A percentile compares a stretch with the other conserved stretches of the same genome.
phyloP scores from a whole-genome alignment of 2,329 filamentous ascomycete species.

The Tolypocladium ovalisporum region DNA sequence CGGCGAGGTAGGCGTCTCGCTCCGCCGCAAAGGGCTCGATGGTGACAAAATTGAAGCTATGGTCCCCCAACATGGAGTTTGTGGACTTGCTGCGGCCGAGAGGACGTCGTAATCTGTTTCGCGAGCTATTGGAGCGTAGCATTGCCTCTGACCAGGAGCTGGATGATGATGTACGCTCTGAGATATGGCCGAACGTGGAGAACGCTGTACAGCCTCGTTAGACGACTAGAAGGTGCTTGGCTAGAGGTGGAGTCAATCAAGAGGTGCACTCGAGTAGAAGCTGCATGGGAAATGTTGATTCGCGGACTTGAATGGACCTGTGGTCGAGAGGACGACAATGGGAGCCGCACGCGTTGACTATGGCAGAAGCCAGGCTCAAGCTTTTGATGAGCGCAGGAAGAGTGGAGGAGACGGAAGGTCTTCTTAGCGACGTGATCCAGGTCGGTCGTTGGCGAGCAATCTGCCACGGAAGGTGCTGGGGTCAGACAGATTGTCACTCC shows the following conservation, averaged over 20 bases:
- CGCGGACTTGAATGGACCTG: background rate
- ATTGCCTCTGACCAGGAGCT: constrained; percentile 18
- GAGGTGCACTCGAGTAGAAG: background rate
- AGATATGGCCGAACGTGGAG: too few relatives aligned
- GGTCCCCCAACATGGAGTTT: constrained; percentile 29
- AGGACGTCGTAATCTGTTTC: constrained; percentile 26
- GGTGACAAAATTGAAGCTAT: constrained; percentile 31
- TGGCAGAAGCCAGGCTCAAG: background rate
- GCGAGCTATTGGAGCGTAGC: constrained; percentile 38
- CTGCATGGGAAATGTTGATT: background rate
- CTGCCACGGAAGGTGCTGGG: background rate
- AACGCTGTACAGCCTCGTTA: background rate
- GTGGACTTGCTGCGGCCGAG: constrained; percentile 42
- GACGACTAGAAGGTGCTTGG: constrained; percentile 1
- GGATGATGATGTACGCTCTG: background rate
- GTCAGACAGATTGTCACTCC: background rate
- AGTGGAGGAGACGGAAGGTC: background rate
- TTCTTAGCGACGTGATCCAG: background rate
- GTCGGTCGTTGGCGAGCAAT: background rate
- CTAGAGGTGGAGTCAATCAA: constrained; percentile 2
- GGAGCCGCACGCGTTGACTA: background rate
- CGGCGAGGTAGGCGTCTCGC: constrained; percentile 52
- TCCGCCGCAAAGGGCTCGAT: constrained; percentile 38
- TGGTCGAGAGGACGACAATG: background rate
- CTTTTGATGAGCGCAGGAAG: background rate